Evolutionary conservation across 306 rosid genomes (phyloP), one percentile per base, ranked within the genome.

Genomic region (Vigna unguiculata): DNA sequence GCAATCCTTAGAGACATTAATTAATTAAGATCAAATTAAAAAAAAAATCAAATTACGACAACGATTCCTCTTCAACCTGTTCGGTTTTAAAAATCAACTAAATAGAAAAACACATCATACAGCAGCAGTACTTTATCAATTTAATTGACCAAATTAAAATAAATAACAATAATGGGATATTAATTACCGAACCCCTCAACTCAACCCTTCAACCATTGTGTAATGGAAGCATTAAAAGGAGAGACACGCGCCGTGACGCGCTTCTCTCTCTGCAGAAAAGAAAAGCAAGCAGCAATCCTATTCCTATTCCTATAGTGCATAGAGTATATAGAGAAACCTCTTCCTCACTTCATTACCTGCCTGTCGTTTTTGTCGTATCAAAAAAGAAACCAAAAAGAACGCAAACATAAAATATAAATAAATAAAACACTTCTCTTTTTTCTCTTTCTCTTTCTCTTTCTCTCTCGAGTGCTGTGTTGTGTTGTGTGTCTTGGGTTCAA

Each of bases 321-420:
- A 25, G 65, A 28, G 43, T 30, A 30, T 30, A 30, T 60, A 8
- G 75, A 32, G 80, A 89, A 82, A 60, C 85, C 82, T 85, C 81
- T 75, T 70, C 54, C 86, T 24, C 68, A 69, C 75, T 78, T 61
- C 77, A 77, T 64, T 41, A 72, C 64, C 59, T 75, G 80, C 78
- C 83, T 75, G 94, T 86, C 90, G 87, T 83, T 85, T 87, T 80
- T 80, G 80, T 82, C 78, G 59, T 65, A 68, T 77, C 59, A 74
- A 71, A 82, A 85, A 40, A 78, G 71, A 82, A 72, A 74, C 84
- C 14, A 51, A 77, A 84, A 60, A 34, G 25, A 12, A 60, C 49
- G 49, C 38, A 53, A 60, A 51, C 48, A 54, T 53, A 74, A 47
- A 51, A 54, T 47, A 74, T 73, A 70, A 57, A 59, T 76, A 69